These are phyloP conservation scores for Xylaria scruposa DNA, from an alignment of 495 filamentous ascomycete genomes.

Conservation along the genomic window DNA sequence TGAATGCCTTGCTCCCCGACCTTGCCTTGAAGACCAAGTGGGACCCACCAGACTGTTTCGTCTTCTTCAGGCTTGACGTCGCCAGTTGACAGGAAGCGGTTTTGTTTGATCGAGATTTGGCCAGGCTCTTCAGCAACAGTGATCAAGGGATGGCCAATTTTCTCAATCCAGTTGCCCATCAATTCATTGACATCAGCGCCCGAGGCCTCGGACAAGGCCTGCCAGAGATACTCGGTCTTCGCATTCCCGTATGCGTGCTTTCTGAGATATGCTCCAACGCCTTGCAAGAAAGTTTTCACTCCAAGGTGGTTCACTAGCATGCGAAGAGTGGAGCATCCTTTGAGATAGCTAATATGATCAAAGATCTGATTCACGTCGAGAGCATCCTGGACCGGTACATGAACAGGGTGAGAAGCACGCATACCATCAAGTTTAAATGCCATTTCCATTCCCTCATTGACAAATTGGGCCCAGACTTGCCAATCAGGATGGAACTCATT, in stretches of 20 bases:
- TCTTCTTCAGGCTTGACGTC: conserved; percentile 87
- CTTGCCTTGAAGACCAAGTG: conserved; percentile 75
- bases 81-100: conserved; percentile 86
- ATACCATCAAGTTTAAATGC: conserved; percentile 88
- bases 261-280: conserved; percentile 88
- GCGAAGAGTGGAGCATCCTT: conserved; percentile 92
- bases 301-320: conserved; percentile 92
- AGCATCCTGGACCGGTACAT: conserved; percentile 87
- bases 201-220: conserved; percentile 85
- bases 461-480: conserved; percentile 95
- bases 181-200: conserved; percentile 84
- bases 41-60: conserved; percentile 94
- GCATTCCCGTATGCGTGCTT: conserved; percentile 91
- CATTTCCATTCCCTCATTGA: conserved; percentile 89
- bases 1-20: conserved; percentile 55
- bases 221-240: conserved; percentile 91
- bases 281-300: conserved; percentile 82
- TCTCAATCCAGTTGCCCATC: conserved; percentile 93
- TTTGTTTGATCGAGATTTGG: conserved; percentile 82
- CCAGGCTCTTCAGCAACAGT: conserved; percentile 82
- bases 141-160: conserved; percentile 91
- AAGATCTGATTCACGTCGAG: conserved; percentile 97
- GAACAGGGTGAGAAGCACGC: conserved; percentile 90
- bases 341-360: conserved; percentile 93
- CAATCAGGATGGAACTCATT: conserved; percentile 93